Conservation (phyloP, 371 early-diverging fungal genomes). For the Batkoa obscura region DNA sequence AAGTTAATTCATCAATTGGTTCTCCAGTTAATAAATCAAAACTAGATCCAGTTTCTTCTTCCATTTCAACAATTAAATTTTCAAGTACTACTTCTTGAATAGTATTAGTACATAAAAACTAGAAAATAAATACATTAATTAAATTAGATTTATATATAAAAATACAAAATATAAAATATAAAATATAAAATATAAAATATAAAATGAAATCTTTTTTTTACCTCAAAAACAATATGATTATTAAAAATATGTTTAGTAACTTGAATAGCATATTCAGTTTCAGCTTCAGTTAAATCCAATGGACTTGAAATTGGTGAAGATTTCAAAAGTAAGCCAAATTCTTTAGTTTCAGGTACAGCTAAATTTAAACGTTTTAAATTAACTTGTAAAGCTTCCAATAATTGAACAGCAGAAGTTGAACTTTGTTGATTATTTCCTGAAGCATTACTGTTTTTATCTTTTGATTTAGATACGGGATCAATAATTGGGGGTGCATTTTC, state of each 20-base stretch:
- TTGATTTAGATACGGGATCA: conserved; percentile 10
- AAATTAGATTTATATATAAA: too few species aligned
- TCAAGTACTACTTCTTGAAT: conserved; percentile 80
- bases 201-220: conserved; percentile 8
- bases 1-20: conserved; percentile 27
- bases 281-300: conserved; percentile 75
- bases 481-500: conserved; percentile 9
- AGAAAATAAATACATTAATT: conserved; percentile 83
- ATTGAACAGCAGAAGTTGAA: background rate
- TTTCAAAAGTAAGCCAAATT: conserved; percentile 71
- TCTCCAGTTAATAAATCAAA: conserved; percentile 1
- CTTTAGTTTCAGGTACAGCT: conserved; percentile 57
- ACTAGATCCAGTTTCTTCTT: conserved; percentile 29
- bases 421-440: conserved; percentile 9
- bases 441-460: too few species aligned
- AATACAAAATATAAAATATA: too few species aligned
- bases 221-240: conserved; percentile 83
- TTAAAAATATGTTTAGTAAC: conserved; percentile 84
- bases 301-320: conserved; percentile 37
- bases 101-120: too few species aligned
- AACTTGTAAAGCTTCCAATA: background rate
- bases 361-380: background rate
- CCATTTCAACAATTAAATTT: conserved; percentile 73
- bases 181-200: conserved; percentile 1
- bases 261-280: conserved; percentile 85